phyloP scores from a whole-genome alignment of 495 filamentous ascomycete species.

The Podospora pseudopauciseta region DNA sequence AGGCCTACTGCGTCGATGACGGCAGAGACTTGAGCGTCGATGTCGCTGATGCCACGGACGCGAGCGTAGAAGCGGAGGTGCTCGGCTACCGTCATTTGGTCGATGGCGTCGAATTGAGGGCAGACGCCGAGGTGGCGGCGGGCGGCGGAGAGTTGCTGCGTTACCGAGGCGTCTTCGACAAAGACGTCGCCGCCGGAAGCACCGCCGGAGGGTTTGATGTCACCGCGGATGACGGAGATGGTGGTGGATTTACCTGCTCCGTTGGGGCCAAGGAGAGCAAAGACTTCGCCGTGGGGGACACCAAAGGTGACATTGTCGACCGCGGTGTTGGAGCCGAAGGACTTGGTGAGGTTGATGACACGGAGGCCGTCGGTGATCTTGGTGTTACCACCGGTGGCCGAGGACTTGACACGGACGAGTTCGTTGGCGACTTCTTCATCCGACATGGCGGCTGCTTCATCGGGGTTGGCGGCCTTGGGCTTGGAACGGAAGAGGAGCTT shows the following conservation, averaged over 20 bases:
- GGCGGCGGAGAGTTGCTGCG: constrained; percentile 59
- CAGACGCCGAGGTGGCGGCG: constrained; percentile 73
- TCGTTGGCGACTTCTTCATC: constrained; percentile 48
- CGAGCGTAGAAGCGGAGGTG: constrained; percentile 73
- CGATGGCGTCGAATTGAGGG: constrained; percentile 67
- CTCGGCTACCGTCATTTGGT: constrained; percentile 67
- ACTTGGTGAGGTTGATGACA: constrained; percentile 71
- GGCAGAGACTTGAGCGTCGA: constrained; percentile 59
- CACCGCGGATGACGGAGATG: constrained; percentile 80
- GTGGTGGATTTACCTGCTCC: constrained; percentile 86
- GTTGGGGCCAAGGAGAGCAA: constrained; percentile 83
- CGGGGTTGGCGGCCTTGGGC: neutral
- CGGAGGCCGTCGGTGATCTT: constrained; percentile 62
- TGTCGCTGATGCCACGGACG: constrained; percentile 59
- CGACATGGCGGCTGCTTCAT: constrained; percentile 25
- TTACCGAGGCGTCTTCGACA: constrained; percentile 68
- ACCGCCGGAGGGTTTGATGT: constrained; percentile 58
- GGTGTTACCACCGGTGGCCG: constrained; percentile 42
- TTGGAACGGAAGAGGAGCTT: constrained; percentile 31
- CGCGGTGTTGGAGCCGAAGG: constrained; percentile 65
- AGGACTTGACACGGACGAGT: constrained; percentile 41
- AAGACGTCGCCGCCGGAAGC: constrained; percentile 59
- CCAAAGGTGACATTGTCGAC: constrained; percentile 82
- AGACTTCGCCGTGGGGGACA: constrained; percentile 71
- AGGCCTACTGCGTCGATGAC: constrained; percentile 60